Base-by-base conservation (phyloP, 2,329 filamentous ascomycete species). In the Phyllosticta citribraziliensis region DNA sequence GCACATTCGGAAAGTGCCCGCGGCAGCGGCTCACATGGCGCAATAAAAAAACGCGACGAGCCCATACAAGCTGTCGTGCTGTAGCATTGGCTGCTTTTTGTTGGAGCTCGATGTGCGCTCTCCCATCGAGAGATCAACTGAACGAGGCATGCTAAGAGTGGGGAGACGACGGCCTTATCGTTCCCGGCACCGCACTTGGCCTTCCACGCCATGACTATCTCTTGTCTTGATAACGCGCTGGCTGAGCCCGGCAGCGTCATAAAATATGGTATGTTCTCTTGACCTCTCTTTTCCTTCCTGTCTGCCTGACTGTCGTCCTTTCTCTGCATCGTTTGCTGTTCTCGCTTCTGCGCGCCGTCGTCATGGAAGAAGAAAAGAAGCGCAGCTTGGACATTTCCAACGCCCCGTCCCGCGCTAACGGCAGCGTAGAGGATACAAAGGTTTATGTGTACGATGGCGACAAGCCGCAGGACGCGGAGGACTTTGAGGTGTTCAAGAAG, bases 401-500 rank as follows among this genome's bases (percentile, higher is more conserved):
- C 9, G 40, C 59, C 1, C 58, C 58, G 12, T 55, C 20, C 20
- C 20, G 11, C 19, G 20, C 59, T 17, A 55, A 61, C 33, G 54
- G 52, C 55, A 50, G 59, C 5, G 55, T 65, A n/a, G 58, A 63
- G n/a, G 62, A 64, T 2, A 56, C 60, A n/a, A 63, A 61, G n/a
- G 58, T 59, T 8, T 51, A 52, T 19, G 56, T 58, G n/a, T 65
- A 57, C n/a, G 59, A 57, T 47, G 52, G 22, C 22, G 22, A 57
- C 20, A 55, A 61, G 51, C 24, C 54, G 1, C 54, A 57, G 14
- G 56, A 75, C 52, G 40, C 54, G 20, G 56, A 75, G 52, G 73
- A 74, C 56, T 72, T 70, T 57, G 80, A 83, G 65, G 76, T 83
- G 40, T 83, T 82, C 73, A 76, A 78, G 63, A 75, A 72, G 63